Base-by-base conservation (phyloP, 2,329 filamentous ascomycete genomes). In the Acrodontium crateriforme region DNA sequence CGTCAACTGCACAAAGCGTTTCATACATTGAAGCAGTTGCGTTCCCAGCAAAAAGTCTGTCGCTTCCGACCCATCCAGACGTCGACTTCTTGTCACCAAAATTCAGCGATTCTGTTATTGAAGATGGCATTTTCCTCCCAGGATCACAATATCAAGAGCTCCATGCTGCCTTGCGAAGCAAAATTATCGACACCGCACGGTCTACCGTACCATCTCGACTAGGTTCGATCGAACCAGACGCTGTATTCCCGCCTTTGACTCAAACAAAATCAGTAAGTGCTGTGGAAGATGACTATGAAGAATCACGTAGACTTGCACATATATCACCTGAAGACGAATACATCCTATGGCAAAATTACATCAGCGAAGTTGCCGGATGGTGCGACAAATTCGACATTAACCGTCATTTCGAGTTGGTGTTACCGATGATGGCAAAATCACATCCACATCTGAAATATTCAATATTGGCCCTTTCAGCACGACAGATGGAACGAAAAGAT, bases 301-400 rank as follows among this genome's bases (percentile, higher is more conserved):
- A 43, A 6, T 44, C 37, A 10, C 38, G 41, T 12, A 27, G 39
- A 12, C 40, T 47, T 1, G 44, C 43, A 4, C 40, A 46, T 6
- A 35, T 50, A 6, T 44, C 42, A 6, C 32, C 38, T 1, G 42
- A 46, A 19, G 39, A 47, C 18, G 46, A 50, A 18, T 49, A 43
- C 22, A 33, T 41, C 9, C 36, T 51, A 2, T 47, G 45, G 43
- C 44, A 49, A 24, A 50, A 67, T 24, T 71, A 66, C 45, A 58
- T 69, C 13, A 58, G 60, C 1, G 59, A 69, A 31, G 60, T 68
- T 21, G 65, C 65, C 3, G 62, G 61, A 13, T 69, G 65, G 64
- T 58, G 72, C 3, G 68, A 72, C 39, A 71, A 69, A 46, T 69
- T 70, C 28, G 67, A 72, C 32, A 53, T 56, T 16, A 50, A 62